Evolutionary conservation across 345 rosid species (phyloP).

Genomic region (Orychophragmus violaceus): DNA sequence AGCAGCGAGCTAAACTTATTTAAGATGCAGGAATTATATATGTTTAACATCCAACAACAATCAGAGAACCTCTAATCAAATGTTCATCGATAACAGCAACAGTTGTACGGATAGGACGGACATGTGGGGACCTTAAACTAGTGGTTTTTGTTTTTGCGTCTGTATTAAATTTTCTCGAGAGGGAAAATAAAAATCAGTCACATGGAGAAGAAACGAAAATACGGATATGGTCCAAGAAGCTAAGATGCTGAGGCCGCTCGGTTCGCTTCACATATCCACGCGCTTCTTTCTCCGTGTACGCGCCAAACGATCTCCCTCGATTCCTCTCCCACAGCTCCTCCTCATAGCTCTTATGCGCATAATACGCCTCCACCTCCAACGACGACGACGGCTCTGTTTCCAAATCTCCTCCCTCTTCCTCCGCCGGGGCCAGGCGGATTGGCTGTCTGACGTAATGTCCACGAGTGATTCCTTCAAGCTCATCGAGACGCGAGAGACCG

Average conservation of each 20-base stretch:
- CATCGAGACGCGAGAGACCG: constrained; percentile 60
- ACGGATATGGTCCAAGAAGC: constrained; percentile 65
- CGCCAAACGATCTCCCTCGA: constrained; percentile 35
- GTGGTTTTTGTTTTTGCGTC: background rate
- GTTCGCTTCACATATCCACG: constrained; percentile 60
- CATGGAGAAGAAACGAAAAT: constrained; percentile 45
- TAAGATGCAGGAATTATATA: background rate
- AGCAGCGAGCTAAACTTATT: background rate
- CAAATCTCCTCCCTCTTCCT: background rate
- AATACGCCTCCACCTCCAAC: constrained; percentile 52
- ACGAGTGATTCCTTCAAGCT: constrained; percentile 60
- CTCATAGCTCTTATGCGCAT: constrained; percentile 53
- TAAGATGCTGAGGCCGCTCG: constrained; percentile 61
- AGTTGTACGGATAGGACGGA: constrained; percentile 20
- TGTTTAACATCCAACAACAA: constrained; percentile 4
- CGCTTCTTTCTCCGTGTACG: constrained; percentile 58
- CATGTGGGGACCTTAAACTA: constrained; percentile 3
- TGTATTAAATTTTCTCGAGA: background rate
- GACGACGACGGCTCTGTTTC: background rate
- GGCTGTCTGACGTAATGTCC: constrained; percentile 59
- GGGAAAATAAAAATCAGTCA: constrained; percentile 23
- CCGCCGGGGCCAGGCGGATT: constrained; percentile 20
- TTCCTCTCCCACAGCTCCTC: constrained; percentile 59
- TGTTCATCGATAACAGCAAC: background rate
- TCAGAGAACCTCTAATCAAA: constrained; percentile 4